A percentile compares a stretch with the other conserved stretches of the same genome.
phyloP scores from a whole-genome alignment of 257 asterid species.

The Catharanthus roseus region DNA sequence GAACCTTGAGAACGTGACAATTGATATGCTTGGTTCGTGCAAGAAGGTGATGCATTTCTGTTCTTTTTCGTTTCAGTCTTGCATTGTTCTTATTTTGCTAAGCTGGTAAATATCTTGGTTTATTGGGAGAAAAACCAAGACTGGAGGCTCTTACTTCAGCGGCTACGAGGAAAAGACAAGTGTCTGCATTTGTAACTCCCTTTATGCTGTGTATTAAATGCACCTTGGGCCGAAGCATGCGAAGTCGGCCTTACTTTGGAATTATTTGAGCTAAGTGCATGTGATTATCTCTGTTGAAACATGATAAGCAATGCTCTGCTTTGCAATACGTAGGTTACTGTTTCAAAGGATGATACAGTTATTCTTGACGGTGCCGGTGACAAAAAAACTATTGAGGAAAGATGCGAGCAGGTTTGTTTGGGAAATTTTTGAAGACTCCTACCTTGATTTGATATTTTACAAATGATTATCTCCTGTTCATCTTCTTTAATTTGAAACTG shows the following conservation, averaged over 20 bases:
- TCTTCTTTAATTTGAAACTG: neutral
- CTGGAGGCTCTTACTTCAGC: neutral
- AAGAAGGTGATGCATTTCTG: slow-evolving; percentile 32
- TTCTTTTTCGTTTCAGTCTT: neutral
- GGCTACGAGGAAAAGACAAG: neutral
- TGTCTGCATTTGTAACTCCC: neutral
- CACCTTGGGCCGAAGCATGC: neutral
- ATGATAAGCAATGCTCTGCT: neutral
- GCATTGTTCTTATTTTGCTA: neutral
- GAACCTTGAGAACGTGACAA: slow-evolving; percentile 37
- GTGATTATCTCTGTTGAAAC: neutral
- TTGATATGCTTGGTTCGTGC: slow-evolving; percentile 50
- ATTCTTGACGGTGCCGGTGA: slow-evolving; percentile 54
- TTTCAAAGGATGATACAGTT: slow-evolving; percentile 49
- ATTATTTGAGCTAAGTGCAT: neutral
- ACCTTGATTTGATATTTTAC: neutral
- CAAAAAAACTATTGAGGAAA: slow-evolving; percentile 41
- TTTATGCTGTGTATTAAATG: neutral
- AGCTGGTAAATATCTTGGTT: neutral
- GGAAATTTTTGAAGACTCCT: neutral
- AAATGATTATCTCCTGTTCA: neutral
- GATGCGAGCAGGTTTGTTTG: slow-evolving; percentile 47
- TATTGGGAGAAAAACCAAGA: neutral
- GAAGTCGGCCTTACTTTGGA: neutral
- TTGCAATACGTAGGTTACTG: slow-evolving; percentile 27